Percentiles rank a stretch among this genome's conserved stretches.
Conservation (phyloP, 495 filamentous ascomycete species). For the Penicillium waksmanii region DNA sequence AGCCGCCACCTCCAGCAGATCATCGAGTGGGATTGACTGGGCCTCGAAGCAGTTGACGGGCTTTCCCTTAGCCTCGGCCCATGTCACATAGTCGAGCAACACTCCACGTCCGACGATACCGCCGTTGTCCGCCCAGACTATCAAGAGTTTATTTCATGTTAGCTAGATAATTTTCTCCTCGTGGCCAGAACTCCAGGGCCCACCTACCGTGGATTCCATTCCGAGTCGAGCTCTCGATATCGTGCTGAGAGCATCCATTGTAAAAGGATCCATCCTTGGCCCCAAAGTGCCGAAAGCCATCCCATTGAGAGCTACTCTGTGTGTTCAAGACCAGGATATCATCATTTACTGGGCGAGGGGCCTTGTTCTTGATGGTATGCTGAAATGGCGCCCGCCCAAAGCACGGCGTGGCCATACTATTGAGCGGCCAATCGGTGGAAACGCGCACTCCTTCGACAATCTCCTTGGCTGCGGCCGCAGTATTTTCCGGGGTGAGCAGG, state of each 20-base stretch:
- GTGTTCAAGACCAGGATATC: constrained; percentile 65
- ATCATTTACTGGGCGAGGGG: constrained; percentile 56
- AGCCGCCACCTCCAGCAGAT: constrained; percentile 34
- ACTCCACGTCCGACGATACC: constrained; percentile 61
- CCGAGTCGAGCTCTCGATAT: constrained; percentile 52
- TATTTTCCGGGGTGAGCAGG: constrained; percentile 50
- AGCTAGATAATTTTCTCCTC: background rate
- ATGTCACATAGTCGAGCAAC: constrained; percentile 61
- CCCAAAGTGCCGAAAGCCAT: constrained; percentile 59
- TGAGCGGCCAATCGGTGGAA: constrained; percentile 46
- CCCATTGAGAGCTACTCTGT: constrained; percentile 60
- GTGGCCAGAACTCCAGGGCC: constrained; percentile 4
- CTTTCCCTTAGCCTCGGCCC: constrained; percentile 42
- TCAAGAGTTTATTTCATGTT: background rate
- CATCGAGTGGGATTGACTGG: constrained; percentile 32
- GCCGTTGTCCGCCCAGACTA: constrained; percentile 47
- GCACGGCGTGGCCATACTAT: constrained; percentile 30
- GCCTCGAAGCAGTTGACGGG: constrained; percentile 26
- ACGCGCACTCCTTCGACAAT: constrained; percentile 54
- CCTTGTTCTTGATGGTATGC: constrained; percentile 41
- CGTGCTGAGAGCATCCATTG: constrained; percentile 60
- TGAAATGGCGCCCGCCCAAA: constrained; percentile 35
- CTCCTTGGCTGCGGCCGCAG: constrained; percentile 48
- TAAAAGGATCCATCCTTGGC: constrained; percentile 56
- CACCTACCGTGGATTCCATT: constrained; percentile 49